These are phyloP conservation scores for Plectosphaerella cucumerina DNA, from an alignment of 2,329 filamentous ascomycete species.

Conservation along the genomic window DNA sequence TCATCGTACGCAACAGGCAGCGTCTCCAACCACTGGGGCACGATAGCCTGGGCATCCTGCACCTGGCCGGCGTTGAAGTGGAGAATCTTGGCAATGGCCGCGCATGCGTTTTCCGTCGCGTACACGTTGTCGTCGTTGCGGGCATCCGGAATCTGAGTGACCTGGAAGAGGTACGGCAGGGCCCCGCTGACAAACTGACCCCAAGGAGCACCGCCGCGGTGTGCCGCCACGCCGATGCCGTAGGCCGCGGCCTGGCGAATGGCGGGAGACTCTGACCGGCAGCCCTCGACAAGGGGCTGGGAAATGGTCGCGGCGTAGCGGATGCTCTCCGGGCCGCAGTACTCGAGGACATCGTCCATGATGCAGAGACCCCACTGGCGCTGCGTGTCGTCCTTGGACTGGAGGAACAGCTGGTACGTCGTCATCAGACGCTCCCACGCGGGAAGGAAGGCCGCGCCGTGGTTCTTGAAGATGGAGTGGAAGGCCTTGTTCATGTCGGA, in stretches of 20 bases:
- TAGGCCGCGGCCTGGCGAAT: slow-evolving; percentile 96
- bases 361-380: slow-evolving; percentile 99
- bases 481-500: slow-evolving; percentile 99
- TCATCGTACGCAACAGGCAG: slow-evolving; percentile 92
- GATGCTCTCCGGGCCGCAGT: slow-evolving; percentile 86
- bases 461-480: slow-evolving; percentile 98
- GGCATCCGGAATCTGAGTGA: slow-evolving; percentile 74
- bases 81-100: slow-evolving; percentile 93
- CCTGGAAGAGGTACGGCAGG: slow-evolving; percentile 79
- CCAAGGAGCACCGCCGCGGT: slow-evolving; percentile 85
- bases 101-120: slow-evolving; percentile 95
- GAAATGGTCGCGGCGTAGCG: slow-evolving; percentile 83
- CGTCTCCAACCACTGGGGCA: slow-evolving; percentile 84
- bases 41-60: slow-evolving; percentile 68
- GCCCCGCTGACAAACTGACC: slow-evolving; percentile 79
- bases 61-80: slow-evolving; percentile 82
- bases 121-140: slow-evolving; percentile 92
- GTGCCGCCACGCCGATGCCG: slow-evolving; percentile 90
- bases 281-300: slow-evolving; percentile 79
- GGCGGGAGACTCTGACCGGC: slow-evolving; percentile 79
- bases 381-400: slow-evolving; percentile 79
- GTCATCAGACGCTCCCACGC: slow-evolving; percentile 82
- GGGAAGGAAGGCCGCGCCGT: slow-evolving; percentile 77
- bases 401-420: slow-evolving; percentile 83
- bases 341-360: slow-evolving; percentile 96